A percentile compares a stretch with the other conserved stretches of the same genome.
phyloP scores from a whole-genome alignment of 2,329 filamentous ascomycete genomes.

The Calonectria pseudoreteaudii region DNA sequence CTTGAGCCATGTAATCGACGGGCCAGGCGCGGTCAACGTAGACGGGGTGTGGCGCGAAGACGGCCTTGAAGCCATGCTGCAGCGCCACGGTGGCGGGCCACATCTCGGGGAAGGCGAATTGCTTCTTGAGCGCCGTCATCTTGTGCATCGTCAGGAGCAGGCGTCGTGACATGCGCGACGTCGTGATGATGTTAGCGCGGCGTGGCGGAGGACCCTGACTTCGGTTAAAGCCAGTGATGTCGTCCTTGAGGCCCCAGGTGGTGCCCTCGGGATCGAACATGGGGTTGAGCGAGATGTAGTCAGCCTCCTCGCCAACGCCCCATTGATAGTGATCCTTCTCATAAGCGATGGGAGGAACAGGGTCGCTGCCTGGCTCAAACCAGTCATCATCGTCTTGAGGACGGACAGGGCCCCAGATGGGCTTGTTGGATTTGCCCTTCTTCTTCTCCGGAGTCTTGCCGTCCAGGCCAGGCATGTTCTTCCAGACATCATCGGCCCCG shows the following conservation, averaged over 20 bases:
- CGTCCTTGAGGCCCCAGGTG: constrained; percentile 83
- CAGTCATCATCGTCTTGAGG: constrained; percentile 76
- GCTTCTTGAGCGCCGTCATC: constrained; percentile 85
- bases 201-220: constrained; percentile 73
- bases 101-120: constrained; percentile 96
- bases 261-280: constrained; percentile 92
- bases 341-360: constrained; percentile 74
- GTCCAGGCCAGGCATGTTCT: constrained; percentile 57
- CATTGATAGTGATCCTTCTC: constrained; percentile 86
- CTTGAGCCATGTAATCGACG: constrained; percentile 77
- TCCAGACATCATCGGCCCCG: constrained; percentile 76
- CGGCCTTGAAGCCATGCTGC: constrained; percentile 93
- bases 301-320: constrained; percentile 91
- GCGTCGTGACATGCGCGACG: constrained; percentile 83
- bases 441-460: constrained; percentile 52
- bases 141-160: constrained; percentile 90
- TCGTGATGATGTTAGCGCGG: constrained; percentile 89
- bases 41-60: constrained; percentile 89
- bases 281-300: constrained; percentile 91
- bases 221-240: constrained; percentile 86
- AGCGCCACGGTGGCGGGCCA: constrained; percentile 90
- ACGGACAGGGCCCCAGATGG: constrained; percentile 87
- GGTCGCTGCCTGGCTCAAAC: constrained; percentile 79
- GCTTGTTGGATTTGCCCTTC: constrained; percentile 61
- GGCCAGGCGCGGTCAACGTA: constrained; percentile 93